Evolutionary conservation across 805 yeast genomes (phyloP), one percentile per base, ranked within the genome.

Genomic region (Schwanniomyces polymorphus): DNA sequence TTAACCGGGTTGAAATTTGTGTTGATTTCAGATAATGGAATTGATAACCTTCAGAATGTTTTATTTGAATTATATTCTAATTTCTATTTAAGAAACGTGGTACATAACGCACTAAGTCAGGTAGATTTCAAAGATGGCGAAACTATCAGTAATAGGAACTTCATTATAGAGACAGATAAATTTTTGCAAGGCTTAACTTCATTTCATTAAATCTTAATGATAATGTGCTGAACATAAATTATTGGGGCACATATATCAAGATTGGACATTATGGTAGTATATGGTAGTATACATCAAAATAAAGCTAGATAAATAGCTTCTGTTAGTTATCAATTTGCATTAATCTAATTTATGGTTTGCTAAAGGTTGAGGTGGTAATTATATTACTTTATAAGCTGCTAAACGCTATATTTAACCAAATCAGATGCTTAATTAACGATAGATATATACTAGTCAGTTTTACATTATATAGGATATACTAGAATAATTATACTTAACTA

Each of bases 1-100:
- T 81, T 90, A 5, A 79, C 94, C 1, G 91, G 90, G 31, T 67
- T 91, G 48, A 83, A 88, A 64, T 82, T 92, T 56, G 84, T 88
- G 28, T 61, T 91, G 21, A 65, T 91, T 26, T 83, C 92, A 7
- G 97, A 90, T 63, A 77, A 80, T 27, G 58, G 57, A 1, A 73
- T 80, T 9, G 85, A 82, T 43, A 78, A 81, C 53, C 59, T 86
- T 46, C 84, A 81, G 55, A 61, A 63, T 9, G 80, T 76, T 7
- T 67, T 88, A 45, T 76, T 76, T 56, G 81, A 79, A 48, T 74
- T 88, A 25, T 88, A 87, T 65, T 68, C 79, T 9, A 72, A 76
- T 18, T 67, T 82, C 27, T 88, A 81, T 60, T 71, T 86, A 38
- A 80, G 79, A 42, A 73, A 74, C 47, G 82, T 88, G 10, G 86